A percentile compares a stretch with the other conserved stretches of the same genome.
Evolutionary conservation across 2,329 filamentous ascomycete species (phyloP).

Genomic region (Apiospora koreana): DNA sequence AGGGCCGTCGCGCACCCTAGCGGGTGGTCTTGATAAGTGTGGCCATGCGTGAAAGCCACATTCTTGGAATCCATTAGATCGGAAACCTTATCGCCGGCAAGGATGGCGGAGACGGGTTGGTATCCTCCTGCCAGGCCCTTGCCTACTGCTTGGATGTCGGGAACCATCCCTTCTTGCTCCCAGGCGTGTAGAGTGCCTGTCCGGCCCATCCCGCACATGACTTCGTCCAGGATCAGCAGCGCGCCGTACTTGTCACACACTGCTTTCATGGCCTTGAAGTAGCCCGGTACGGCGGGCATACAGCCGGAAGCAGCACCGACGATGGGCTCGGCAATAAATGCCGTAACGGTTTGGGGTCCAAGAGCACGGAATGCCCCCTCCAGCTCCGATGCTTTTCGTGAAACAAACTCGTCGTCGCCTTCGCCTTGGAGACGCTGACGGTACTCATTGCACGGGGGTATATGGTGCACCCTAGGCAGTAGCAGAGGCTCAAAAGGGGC

Average conservation of each 20-base stretch:
- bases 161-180: constrained; percentile 57
- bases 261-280: constrained; percentile 66
- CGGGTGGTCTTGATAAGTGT: constrained; percentile 51
- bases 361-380: constrained; percentile 66
- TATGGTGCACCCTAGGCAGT: constrained; percentile 54
- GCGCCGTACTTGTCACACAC: constrained; percentile 51
- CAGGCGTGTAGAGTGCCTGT: constrained; percentile 62
- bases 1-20: constrained; percentile 39
- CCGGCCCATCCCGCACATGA: constrained; percentile 65
- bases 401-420: constrained; percentile 59
- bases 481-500: constrained; percentile 65
- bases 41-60: constrained; percentile 55
- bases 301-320: constrained; percentile 73
- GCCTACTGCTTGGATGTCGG: constrained; percentile 67
- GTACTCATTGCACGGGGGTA: constrained; percentile 69
- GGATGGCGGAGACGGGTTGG: constrained; percentile 59
- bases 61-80: constrained; percentile 40
- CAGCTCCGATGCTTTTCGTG: constrained; percentile 62
- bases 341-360: constrained; percentile 66
- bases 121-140: constrained; percentile 69
- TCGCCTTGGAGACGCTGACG: constrained; percentile 54
- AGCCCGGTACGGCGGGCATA: constrained; percentile 65
- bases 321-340: constrained; percentile 73
- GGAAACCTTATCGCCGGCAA: constrained; percentile 55
- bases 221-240: constrained; percentile 6